A percentile compares a stretch with the other conserved stretches of the same genome.
Conservation (phyloP, 2,329 filamentous ascomycete genomes). For the Fusarium tjaetaba region DNA sequence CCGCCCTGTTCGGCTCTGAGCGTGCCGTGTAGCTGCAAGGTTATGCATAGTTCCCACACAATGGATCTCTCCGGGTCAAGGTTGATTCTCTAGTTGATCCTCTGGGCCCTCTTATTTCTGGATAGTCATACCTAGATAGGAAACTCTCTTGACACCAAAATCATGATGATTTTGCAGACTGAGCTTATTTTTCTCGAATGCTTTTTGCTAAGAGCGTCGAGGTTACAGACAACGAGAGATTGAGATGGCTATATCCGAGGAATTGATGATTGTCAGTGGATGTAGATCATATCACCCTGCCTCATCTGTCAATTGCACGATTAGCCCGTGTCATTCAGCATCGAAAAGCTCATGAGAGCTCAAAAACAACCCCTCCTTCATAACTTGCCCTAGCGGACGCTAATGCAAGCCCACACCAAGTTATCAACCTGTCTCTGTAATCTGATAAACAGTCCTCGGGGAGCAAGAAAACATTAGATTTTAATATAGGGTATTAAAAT, state of each 20-base stretch:
- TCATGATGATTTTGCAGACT: neutral
- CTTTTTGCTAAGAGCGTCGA: neutral
- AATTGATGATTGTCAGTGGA: neutral
- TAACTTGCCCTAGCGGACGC: constrained; percentile 12
- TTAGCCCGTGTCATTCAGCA: neutral
- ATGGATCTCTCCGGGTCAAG: neutral
- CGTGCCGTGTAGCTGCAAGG: constrained; percentile 24
- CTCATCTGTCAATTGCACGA: neutral
- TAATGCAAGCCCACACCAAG: constrained; percentile 26
- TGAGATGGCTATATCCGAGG: neutral
- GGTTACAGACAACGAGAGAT: neutral
- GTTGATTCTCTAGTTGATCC: neutral
- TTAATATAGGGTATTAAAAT: neutral
- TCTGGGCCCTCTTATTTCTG: constrained; percentile 9
- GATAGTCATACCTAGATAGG: constrained; percentile 13
- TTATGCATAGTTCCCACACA: constrained; percentile 2
- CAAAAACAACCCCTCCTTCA: neutral
- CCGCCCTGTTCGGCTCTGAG: constrained; percentile 27
- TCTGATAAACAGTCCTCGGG: neutral
- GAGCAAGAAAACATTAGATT: neutral
- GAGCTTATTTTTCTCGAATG: neutral
- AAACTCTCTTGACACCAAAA: neutral
- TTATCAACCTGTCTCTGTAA: neutral
- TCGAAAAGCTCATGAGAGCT: neutral
- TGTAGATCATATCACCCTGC: neutral